These are phyloP conservation scores for Rutstroemia sp. DNA, from an alignment of 2,329 filamentous ascomycete genomes.

Conservation along the genomic window DNA sequence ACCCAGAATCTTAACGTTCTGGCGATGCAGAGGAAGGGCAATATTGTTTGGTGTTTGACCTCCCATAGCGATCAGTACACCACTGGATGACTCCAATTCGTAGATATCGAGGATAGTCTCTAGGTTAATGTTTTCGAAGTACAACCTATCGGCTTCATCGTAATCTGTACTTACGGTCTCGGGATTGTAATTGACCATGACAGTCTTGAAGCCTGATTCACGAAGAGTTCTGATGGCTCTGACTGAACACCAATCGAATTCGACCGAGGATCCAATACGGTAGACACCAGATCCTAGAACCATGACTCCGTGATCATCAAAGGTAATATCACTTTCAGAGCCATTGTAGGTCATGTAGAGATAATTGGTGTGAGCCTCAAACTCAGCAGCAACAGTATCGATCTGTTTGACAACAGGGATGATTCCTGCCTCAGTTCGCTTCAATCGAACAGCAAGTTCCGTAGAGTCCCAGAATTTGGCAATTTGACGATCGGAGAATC, in stretches of 20 bases:
- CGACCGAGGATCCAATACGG: slow-evolving; percentile 93
- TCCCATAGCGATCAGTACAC: slow-evolving; percentile 91
- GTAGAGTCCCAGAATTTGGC: slow-evolving; percentile 74
- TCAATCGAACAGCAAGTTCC: slow-evolving; percentile 83
- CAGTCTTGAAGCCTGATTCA: slow-evolving; percentile 88
- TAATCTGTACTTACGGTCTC: slow-evolving; percentile 81
- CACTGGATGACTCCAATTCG: slow-evolving; percentile 76
- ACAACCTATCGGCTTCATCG: slow-evolving; percentile 83
- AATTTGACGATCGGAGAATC: slow-evolving; percentile 96
- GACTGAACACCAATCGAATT: slow-evolving; percentile 98
- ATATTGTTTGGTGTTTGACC: slow-evolving; percentile 98
- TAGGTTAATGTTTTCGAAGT: slow-evolving; percentile 95
- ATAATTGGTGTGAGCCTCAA: slow-evolving; percentile 92
- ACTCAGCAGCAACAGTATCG: slow-evolving; percentile 93
- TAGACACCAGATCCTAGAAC: slow-evolving; percentile 94
- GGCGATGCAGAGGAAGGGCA: slow-evolving; percentile 87
- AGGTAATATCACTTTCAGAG: slow-evolving; percentile 83
- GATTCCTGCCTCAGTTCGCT: slow-evolving; percentile 79
- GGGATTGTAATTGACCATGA: slow-evolving; percentile 72
- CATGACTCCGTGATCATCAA: slow-evolving; percentile 84
- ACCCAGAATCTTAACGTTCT: slow-evolving; percentile 83
- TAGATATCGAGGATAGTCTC: slow-evolving; percentile 99
- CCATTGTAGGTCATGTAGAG: slow-evolving; percentile 98
- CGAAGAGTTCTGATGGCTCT: slow-evolving; percentile 78
- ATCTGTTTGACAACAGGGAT: slow-evolving; percentile 97